Base-by-base conservation (phyloP, 192 early-diverging fungal genomes). In the Coemansia nantahalensis region DNA sequence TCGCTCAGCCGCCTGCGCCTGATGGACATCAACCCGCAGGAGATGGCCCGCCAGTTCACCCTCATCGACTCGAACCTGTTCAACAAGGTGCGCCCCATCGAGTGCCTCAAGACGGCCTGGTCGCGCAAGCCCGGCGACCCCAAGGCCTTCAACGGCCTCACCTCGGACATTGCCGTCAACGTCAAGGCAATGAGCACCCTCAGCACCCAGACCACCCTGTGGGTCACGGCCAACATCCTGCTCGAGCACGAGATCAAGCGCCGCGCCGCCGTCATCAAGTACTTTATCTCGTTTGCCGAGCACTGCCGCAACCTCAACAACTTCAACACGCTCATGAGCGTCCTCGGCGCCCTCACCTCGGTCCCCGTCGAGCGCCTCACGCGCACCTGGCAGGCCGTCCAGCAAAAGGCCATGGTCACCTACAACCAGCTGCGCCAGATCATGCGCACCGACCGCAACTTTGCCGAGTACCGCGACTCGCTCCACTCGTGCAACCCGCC, bases 61-160 rank as follows among this genome's bases (percentile, higher is more conserved):
- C 80, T 99, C 53, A 84, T 94, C 78, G 94, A 95, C 54, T 84
- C 80, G n/a, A 83, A 79, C 24, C 63, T 87, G 24, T 98, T 88
- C 57, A 86, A 81, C 62, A 80, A 82, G 49, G 89, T 99, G 57
- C 82, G 85, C 36, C 88, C 91, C 8, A 81, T 85, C 10, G 96
- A 99, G 76, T 94, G 90, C 54, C 60, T 99, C 45, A 84, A 88
- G 51, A 91, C 94, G 51, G 93, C 90, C 13, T 99, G 96, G 96
- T 71, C 67, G 33, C 62, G 63, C 47, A 86, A 79, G 54, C 82
- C 81, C 17, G 78, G 82, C 12, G 69, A 82, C 18, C 80, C 79
- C 23, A 82, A 80, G 36, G 68, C 68, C 8, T 77, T 61, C 50
- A 77, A 77, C 31, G 74, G 74, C 28, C 67, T 77, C 15, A 77